Conservation (phyloP, 441 rosid genomes). For the Aquilaria agallochum region DNA sequence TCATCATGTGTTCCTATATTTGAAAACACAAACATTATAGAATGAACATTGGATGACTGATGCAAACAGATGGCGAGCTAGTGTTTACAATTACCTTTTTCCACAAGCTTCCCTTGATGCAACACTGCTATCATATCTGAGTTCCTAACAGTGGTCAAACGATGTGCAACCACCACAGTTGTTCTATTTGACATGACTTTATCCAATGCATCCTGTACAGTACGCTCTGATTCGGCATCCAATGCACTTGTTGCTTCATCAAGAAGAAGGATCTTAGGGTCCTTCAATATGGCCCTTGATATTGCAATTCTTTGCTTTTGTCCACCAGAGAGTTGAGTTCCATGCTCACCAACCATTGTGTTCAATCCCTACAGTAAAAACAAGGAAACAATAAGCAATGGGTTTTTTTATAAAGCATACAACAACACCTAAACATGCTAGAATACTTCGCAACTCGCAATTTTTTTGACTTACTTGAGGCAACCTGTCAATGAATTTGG, state of each 20-base stretch:
- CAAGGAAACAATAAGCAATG: not conserved
- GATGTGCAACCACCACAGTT: constrained; percentile 78
- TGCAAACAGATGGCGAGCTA: not conserved
- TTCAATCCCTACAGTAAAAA: constrained; percentile 46
- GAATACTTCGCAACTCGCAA: no score
- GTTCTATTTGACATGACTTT: constrained; percentile 58
- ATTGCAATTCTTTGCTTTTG: constrained; percentile 72
- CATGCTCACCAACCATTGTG: constrained; percentile 83
- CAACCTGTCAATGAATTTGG: constrained; percentile 59
- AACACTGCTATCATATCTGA: constrained; percentile 67
- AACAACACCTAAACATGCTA: no score
- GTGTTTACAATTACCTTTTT: constrained; percentile 43
- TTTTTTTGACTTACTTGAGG: constrained; percentile 40
- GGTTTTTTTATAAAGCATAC: not conserved
- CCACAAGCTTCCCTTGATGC: constrained; percentile 58
- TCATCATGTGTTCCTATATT: constrained; percentile 53
- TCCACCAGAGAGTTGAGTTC: constrained; percentile 68
- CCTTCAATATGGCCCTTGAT: constrained; percentile 58
- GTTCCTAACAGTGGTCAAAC: constrained; percentile 61
- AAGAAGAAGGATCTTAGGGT: constrained; percentile 56
- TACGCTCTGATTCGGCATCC: constrained; percentile 68
- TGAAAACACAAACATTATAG: not conserved
- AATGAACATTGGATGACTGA: not conserved
- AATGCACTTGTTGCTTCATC: constrained; percentile 74
- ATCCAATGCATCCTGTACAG: constrained; percentile 69